Evolutionary conservation across 805 yeast species (phyloP).

Genomic region (Zygosaccharomyces rouxii): DNA sequence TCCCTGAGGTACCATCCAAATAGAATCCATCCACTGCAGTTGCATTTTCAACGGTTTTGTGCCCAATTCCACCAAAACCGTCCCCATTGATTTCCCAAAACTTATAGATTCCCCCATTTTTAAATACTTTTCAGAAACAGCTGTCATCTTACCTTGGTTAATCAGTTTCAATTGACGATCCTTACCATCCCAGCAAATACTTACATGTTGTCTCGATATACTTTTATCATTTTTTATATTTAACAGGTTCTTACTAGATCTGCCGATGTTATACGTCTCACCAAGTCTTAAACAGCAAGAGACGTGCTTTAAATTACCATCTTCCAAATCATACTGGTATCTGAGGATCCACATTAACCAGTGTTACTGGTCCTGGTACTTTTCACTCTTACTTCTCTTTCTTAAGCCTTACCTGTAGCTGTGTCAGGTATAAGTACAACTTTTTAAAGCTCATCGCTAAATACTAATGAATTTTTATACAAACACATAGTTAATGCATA

Average conservation of each 20-base stretch:
- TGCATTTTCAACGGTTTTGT: slow-evolving; percentile 22
- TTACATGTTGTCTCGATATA: slow-evolving; percentile 32
- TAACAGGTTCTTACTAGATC: slow-evolving; percentile 30
- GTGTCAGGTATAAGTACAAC: not conserved
- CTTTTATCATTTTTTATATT: slow-evolving; percentile 33
- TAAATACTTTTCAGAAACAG: slow-evolving; percentile 17
- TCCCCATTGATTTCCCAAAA: slow-evolving; percentile 5
- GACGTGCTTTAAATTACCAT: slow-evolving; percentile 14
- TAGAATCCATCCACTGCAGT: slow-evolving; percentile 12
- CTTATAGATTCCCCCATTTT: slow-evolving; percentile 16
- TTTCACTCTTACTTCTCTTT: not conserved
- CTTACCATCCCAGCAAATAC: slow-evolving; percentile 17
- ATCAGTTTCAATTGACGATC: slow-evolving; percentile 6
- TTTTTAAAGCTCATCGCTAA: not conserved
- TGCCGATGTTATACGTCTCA: slow-evolving; percentile 23
- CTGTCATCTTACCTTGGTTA: slow-evolving; percentile 32
- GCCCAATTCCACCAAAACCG: slow-evolving; percentile 17
- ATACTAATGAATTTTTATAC: not conserved
- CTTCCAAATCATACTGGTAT: slow-evolving; percentile 20
- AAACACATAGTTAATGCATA: not conserved
- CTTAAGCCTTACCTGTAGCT: not conserved
- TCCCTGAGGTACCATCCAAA: slow-evolving; percentile 17
- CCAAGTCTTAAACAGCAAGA: slow-evolving; percentile 19
- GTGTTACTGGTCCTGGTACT: not conserved
- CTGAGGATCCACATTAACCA: slow-evolving; percentile 27